Percentiles rank a stretch among this genome's conserved stretches.
Evolutionary conservation across 108 stramenopile genomes (phyloP).

Genomic region (Nannochloropsis granulata): DNA sequence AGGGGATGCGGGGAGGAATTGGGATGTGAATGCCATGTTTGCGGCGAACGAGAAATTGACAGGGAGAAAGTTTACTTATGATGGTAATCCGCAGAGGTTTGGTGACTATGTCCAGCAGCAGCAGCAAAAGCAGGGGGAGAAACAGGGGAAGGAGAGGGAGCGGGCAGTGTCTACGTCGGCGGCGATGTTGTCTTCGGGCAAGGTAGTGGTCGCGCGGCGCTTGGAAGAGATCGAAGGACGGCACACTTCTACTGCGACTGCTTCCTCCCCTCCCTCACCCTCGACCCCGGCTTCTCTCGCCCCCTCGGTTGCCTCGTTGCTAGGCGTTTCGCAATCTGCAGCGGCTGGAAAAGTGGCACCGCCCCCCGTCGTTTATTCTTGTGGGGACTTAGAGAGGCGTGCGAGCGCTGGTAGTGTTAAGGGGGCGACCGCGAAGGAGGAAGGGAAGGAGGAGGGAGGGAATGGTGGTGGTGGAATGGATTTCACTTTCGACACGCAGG

Average conservation of each 20-base stretch:
- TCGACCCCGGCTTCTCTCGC: too few relatives aligned
- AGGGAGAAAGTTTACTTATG: slow-evolving; percentile 1
- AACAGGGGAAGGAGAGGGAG: background rate
- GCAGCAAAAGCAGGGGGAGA: background rate
- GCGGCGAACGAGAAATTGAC: background rate
- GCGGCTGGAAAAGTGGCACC: too few relatives aligned
- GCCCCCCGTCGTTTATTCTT: background rate
- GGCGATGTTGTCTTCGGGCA: background rate
- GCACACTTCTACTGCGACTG: too few relatives aligned
- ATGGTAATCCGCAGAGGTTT: slow-evolving; percentile 5
- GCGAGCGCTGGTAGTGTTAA: background rate
- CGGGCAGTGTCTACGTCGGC: background rate
- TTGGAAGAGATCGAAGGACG: too few relatives aligned
- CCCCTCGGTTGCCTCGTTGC: too few relatives aligned
- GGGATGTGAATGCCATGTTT: slow-evolving; percentile 19
- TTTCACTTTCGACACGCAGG: background rate
- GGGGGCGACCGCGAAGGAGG: background rate
- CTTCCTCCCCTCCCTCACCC: too few relatives aligned
- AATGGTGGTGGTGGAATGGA: background rate
- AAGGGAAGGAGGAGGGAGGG: background rate
- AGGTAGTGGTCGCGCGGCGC: too few relatives aligned
- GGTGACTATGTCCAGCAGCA: background rate
- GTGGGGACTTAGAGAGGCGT: background rate
- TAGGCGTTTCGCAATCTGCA: too few relatives aligned
- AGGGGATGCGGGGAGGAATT: background rate